Conservation (phyloP, 495 filamentous ascomycete genomes). For the Bathelium albidoporum region DNA sequence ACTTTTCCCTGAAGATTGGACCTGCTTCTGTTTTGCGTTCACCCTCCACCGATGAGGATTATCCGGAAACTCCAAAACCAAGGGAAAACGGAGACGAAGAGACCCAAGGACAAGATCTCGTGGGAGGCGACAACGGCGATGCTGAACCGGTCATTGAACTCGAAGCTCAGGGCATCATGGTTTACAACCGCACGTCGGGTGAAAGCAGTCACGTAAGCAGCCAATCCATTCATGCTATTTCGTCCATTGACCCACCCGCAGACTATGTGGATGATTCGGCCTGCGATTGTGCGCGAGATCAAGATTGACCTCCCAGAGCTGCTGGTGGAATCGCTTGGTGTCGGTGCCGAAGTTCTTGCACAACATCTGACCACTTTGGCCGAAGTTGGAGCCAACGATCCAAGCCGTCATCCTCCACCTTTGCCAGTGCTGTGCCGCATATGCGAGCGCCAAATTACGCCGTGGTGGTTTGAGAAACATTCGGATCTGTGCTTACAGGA, state of each 20-base stretch:
- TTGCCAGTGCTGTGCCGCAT: conserved; percentile 88
- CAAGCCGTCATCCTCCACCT: conserved; percentile 72
- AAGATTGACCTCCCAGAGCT: conserved; percentile 86
- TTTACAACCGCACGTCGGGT: conserved; percentile 80
- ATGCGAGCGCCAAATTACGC: conserved; percentile 93
- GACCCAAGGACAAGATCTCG: conserved; percentile 33
- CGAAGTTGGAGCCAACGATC: conserved; percentile 74
- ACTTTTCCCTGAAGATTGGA: conserved; percentile 70
- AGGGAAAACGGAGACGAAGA: conserved; percentile 17
- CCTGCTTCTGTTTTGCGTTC: conserved; percentile 49
- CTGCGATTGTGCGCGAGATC: conserved; percentile 79
- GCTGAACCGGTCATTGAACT: conserved; percentile 56
- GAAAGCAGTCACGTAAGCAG: conserved; percentile 78
- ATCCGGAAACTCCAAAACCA: not conserved
- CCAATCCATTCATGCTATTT: not conserved
- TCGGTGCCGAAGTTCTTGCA: conserved; percentile 88
- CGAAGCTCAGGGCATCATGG: conserved; percentile 95
- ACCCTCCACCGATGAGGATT: conserved; percentile 19
- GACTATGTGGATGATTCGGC: conserved; percentile 99
- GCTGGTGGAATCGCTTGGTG: conserved; percentile 88
- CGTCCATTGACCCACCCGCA: conserved; percentile 26
- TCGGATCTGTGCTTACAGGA: conserved; percentile 93
- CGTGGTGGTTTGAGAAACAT: conserved; percentile 99
- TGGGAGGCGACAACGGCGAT: conserved; percentile 23
- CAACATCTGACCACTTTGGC: conserved; percentile 84